These are phyloP conservation scores for Populus simonii DNA, from an alignment of 345 rosid species.

Conservation along the genomic window DNA sequence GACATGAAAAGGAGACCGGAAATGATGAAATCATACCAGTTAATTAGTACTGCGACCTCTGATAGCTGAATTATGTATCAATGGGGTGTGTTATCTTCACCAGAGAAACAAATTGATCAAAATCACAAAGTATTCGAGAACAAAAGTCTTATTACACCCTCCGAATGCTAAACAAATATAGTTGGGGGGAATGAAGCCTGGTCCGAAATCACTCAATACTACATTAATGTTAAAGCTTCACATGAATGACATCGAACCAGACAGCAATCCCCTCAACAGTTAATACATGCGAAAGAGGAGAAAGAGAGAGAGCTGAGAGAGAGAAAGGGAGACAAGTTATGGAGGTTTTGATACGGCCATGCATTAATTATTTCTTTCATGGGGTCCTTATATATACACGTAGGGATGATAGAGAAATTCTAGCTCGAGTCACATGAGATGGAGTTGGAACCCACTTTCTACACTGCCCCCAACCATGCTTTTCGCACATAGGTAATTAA, in stretches of 20 bases:
- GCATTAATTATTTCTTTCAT: conserved; percentile 22
- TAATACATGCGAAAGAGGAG: background rate
- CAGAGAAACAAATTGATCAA: background rate
- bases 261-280: conserved; percentile 75
- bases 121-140: background rate
- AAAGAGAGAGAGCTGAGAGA: background rate
- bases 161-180: conserved; percentile 5
- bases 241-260: conserved; percentile 71
- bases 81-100: background rate
- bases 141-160: background rate
- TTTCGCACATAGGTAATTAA: conserved; percentile 31
- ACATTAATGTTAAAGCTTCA: background rate
- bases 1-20: background rate
- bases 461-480: conserved; percentile 27
- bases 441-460: conserved; percentile 48
- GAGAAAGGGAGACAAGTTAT: background rate
- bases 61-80: background rate
- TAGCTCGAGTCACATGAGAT: conserved; percentile 29
- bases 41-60: background rate
- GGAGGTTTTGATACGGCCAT: conserved; percentile 23
- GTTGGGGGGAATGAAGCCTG: conserved; percentile 98
- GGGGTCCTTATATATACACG: conserved; percentile 28
- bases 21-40: background rate
- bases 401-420: conserved; percentile 11
- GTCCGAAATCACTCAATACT: conserved; percentile 65